A percentile compares a stretch with the other conserved stretches of the same genome.
Evolutionary conservation across 2,329 filamentous ascomycete genomes (phyloP).

Genomic region (Aspergillus ochraceoroseus): DNA sequence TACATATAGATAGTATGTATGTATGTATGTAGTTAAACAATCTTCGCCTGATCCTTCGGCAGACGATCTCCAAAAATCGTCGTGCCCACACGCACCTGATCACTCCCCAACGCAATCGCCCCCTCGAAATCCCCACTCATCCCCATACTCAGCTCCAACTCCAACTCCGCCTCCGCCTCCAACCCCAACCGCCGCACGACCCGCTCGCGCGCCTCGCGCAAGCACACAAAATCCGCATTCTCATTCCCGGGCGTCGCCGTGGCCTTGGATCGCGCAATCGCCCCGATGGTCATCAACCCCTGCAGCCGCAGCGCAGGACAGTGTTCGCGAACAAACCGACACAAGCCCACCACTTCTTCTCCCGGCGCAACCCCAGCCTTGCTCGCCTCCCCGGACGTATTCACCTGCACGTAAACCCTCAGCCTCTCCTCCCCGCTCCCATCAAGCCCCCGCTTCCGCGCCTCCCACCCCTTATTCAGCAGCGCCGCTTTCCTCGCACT

Average conservation of each 20-base stretch:
- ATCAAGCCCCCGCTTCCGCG: conserved; percentile 40
- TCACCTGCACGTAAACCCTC: conserved; percentile 84
- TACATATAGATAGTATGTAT: too few species aligned
- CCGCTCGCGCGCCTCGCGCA: conserved; percentile 66
- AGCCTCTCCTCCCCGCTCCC: conserved; percentile 45
- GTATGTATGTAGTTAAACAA: too few species aligned
- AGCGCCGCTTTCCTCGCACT: conserved; percentile 78
- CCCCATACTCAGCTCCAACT: conserved; percentile 89
- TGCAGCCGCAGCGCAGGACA: conserved; percentile 70
- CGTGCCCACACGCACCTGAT: conserved; percentile 86
- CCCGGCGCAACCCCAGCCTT: conserved; percentile 78
- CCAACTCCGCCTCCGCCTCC: conserved; percentile 43
- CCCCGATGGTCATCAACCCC: conserved; percentile 95
- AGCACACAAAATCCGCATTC: conserved; percentile 78
- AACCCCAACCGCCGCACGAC: conserved; percentile 60
- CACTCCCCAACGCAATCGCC: conserved; percentile 75
- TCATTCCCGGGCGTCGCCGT: conserved; percentile 69
- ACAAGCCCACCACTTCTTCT: conserved; percentile 55
- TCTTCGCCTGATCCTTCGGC: conserved; percentile 69
- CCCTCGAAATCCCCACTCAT: conserved; percentile 97
- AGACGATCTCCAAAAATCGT: conserved; percentile 88
- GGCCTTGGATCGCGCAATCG: conserved; percentile 76
- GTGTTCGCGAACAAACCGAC: conserved; percentile 61
- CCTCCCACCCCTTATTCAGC: conserved; percentile 69
- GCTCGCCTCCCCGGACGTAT: conserved; percentile 80